Percentiles rank a stretch among this genome's conserved stretches.
Conservation (phyloP, 306 rosid genomes). For the Lithocarpus polystachyus region DNA sequence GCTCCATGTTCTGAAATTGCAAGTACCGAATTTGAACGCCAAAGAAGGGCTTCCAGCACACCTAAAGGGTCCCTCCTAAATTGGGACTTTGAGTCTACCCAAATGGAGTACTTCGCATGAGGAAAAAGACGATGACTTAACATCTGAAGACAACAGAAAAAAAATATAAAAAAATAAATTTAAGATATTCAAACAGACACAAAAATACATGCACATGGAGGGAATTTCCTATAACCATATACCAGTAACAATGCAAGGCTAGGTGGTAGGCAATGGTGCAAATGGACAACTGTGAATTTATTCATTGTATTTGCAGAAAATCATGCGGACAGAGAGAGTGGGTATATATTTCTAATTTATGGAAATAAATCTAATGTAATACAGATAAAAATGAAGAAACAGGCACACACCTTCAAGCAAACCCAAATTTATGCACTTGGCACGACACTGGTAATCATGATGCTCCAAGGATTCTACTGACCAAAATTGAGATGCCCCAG, state of each 20-base stretch:
- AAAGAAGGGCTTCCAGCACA: constrained; percentile 87
- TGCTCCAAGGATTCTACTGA: background rate
- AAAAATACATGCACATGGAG: background rate
- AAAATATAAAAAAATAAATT: background rate
- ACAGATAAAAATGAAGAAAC: background rate
- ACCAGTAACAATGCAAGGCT: background rate
- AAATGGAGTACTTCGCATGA: constrained; percentile 80
- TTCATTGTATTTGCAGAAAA: background rate
- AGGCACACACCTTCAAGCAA: background rate
- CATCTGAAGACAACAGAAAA: constrained; percentile 52
- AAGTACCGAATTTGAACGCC: constrained; percentile 71
- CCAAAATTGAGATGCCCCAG: background rate
- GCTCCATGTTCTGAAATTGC: constrained; percentile 99
- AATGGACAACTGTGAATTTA: background rate
- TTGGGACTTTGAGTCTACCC: constrained; percentile 98
- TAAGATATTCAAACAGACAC: constrained; percentile 12
- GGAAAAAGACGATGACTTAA: constrained; percentile 94
- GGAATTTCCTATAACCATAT: background rate
- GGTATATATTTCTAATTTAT: background rate
- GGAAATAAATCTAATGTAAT: background rate
- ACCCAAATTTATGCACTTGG: background rate
- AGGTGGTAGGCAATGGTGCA: background rate
- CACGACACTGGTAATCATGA: background rate
- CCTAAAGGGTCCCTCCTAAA: constrained; percentile 95
- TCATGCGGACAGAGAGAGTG: background rate